Conservation (phyloP, 345 rosid species). For the Ceriops decandra region DNA sequence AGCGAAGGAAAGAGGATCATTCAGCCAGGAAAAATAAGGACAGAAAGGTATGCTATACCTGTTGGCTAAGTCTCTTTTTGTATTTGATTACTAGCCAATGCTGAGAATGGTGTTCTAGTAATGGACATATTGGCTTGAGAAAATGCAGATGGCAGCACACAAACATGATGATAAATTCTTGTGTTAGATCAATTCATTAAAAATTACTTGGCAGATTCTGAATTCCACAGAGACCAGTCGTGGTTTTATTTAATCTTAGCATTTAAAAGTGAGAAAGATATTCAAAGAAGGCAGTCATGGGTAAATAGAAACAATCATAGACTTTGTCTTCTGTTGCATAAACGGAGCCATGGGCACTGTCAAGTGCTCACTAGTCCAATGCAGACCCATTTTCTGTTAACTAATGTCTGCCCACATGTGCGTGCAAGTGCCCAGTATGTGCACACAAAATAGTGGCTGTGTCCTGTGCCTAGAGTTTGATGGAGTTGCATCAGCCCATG, state of each 20-base stretch:
- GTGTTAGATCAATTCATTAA: too few species aligned
- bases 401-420: background rate
- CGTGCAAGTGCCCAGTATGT: too few species aligned
- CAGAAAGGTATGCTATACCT: conserved; percentile 50
- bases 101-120: background rate
- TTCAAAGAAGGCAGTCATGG: background rate
- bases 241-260: too few species aligned
- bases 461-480: conserved; percentile 3
- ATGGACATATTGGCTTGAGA: background rate
- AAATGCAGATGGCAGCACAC: background rate
- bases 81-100: background rate
- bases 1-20: conserved; percentile 80
- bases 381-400: background rate
- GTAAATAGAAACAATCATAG: background rate
- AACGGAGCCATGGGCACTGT: background rate
- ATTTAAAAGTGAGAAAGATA: background rate
- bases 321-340: background rate
- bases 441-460: background rate
- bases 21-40: conserved; percentile 74
- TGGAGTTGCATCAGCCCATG: background rate
- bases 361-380: background rate
- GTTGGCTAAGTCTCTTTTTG: background rate
- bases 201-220: too few species aligned
- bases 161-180: background rate
- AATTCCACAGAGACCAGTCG: too few species aligned